Evolutionary conservation across 1,139 yeast genomes (phyloP), one percentile per base, ranked within the genome.

Genomic region (Yamadazyma pseudoaaseri): DNA sequence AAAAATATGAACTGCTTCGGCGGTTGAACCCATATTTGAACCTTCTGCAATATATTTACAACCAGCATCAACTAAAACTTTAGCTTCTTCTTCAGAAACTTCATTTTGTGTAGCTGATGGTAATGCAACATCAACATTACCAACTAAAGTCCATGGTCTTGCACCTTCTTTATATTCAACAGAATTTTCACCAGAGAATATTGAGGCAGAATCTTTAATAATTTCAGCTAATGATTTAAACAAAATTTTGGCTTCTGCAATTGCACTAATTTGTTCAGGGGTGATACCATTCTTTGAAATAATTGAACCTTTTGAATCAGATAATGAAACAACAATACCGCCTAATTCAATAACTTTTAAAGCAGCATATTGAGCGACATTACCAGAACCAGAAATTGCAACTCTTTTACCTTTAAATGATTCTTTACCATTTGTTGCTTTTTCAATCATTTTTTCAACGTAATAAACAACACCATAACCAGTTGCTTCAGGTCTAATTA

Each of bases 71-170:
- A 90, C 81, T 60, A 92, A 80, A 54, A 90, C 89, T 74, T 84
- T 81, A 48, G 98, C 98, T 76, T 92, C 98, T 48, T 82, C 95
- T 56, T 92, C 97, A 51, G 94, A 81, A 50, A 92, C 90, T 76
- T 92, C 98, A 69, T 92, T 92, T 73, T 92, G 97, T 45, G 98
- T 92, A 45, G 98, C 98, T 69, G 87, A 86, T 62, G 98, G 98
- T 60, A 92, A 78, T 38, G 97, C 98, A 66, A 92, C 81, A 63
- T 92, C 97, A 51, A 87, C 90, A 66, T 83, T 74, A 54, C 95
- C 95, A 52, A 83, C 94, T 63, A 84, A 81, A 50, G 79, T 68
- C 98, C 98, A 92, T 65, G 98, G 97, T 65, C 97, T 86, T 46
- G 84, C 96, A 67, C 95, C 96, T 36, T 85, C 82, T 54, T 86